phyloP scores from a whole-genome alignment of 495 filamentous ascomycete genomes.

The Chaetomium fimeti region DNA sequence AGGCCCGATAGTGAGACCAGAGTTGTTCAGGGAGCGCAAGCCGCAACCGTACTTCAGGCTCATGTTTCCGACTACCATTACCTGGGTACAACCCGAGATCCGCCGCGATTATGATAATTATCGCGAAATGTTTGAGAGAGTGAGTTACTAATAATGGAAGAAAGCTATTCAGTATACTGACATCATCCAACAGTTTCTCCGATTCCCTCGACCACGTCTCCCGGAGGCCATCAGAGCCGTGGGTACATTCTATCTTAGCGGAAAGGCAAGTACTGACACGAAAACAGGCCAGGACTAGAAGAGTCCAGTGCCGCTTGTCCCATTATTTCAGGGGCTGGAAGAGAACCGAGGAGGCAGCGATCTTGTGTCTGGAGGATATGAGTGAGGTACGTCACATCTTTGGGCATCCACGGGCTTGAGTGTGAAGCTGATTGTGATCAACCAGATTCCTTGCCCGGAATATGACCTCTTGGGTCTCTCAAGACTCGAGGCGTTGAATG shows the following conservation, averaged over 20 bases:
- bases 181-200: not conserved
- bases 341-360: not conserved
- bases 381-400: not conserved
- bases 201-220: slow-evolving; percentile 7
- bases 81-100: slow-evolving; percentile 14
- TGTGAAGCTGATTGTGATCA: not conserved
- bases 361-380: slow-evolving; percentile 13
- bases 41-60: slow-evolving; percentile 6
- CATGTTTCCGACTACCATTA: slow-evolving; percentile 15
- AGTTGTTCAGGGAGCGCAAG: slow-evolving; percentile 14
- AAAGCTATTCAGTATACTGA: not conserved
- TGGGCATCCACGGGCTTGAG: not conserved
- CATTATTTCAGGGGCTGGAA: slow-evolving; percentile 15
- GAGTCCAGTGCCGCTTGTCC: not conserved
- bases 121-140: slow-evolving; percentile 9
- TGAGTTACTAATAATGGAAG: not conserved
- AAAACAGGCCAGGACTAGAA: slow-evolving; percentile 1
- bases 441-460: slow-evolving; percentile 18
- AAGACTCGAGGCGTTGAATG: slow-evolving; percentile 14
- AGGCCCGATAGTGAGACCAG: not conserved
- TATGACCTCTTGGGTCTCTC: slow-evolving; percentile 6
- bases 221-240: not conserved
- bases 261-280: not conserved
- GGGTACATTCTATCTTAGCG: not conserved
- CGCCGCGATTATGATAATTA: slow-evolving; percentile 12